Conservation (phyloP, 2,329 filamentous ascomycete species). For the Helotiales sp. region DNA sequence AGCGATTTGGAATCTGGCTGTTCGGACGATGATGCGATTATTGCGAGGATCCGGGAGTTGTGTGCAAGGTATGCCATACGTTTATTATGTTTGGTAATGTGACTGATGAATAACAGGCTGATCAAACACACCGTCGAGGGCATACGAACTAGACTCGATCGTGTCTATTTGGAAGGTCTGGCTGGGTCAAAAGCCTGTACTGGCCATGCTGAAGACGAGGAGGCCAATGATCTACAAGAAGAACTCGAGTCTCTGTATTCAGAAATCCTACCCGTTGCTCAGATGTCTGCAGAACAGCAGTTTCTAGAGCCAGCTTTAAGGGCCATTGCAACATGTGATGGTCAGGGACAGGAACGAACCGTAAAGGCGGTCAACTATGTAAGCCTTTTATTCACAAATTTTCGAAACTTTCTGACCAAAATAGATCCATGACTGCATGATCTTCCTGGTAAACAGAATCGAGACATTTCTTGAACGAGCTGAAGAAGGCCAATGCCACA, state of each 20-base stretch:
- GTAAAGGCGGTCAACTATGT: constrained; percentile 58
- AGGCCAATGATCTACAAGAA: constrained; percentile 59
- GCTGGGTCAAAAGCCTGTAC: constrained; percentile 32
- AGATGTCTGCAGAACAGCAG: constrained; percentile 73
- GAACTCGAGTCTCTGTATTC: constrained; percentile 73
- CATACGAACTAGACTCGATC: constrained; percentile 58
- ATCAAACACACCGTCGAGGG: constrained; percentile 63
- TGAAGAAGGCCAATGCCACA: constrained; percentile 54
- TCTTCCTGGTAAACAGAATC: constrained; percentile 56
- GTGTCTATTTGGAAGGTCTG: constrained; percentile 58
- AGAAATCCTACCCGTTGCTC: constrained; percentile 71
- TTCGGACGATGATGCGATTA: constrained; percentile 56
- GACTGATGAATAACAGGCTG: constrained; percentile 45
- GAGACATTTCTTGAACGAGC: constrained; percentile 49
- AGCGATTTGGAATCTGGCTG: constrained; percentile 61
- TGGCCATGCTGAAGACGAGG: constrained; percentile 35
- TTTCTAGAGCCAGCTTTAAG: constrained; percentile 64
- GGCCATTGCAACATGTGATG: constrained; percentile 50
- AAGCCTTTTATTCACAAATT: constrained; percentile 33
- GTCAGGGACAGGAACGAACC: constrained; percentile 51
- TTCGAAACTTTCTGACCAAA: constrained; percentile 1
- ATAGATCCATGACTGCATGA: constrained; percentile 58
- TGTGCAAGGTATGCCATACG: constrained; percentile 56
- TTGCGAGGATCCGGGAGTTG: constrained; percentile 62
- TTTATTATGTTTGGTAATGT: background rate